Evolutionary conservation across 208 protist species (phyloP), one percentile per base, ranked within the genome.

Genomic region (Porcisia deanei): DNA sequence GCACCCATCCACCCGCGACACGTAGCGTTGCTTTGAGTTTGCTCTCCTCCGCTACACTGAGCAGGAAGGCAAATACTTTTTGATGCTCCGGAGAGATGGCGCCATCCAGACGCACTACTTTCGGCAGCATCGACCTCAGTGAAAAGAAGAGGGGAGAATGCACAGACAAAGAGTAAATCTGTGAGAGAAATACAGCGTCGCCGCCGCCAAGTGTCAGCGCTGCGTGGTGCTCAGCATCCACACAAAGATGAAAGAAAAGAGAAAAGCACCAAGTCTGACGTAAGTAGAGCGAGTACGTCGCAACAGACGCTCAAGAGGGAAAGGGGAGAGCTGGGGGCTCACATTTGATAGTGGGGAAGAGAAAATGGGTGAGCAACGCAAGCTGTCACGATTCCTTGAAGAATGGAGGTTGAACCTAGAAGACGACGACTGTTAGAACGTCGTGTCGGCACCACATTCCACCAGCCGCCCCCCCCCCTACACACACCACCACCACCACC

Each of bases 1-100:
- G 89, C 22, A 99, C 98, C 99, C 99, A 99, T 18, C 99, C 99
- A 47, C 99, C 97, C 53, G 97, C 96, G 5, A 98, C 95, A 18
- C 97, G 92, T 43, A 99, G 84, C 25, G 84, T 92, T 20, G 86
- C 84, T 65, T 88, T 70, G 39, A 98, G 79, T 30, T 83, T 71
- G 47, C 80, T 84, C 58, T 87, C 76, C 25, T 77, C 72, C 70
- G 95, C 94, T 1, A 98, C 96, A 10, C 77, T 53, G 30, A 94
- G 78, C 25, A 99, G 91, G 60, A 85, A 89, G 5, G 84, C 70
- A 83, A 99, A 99, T 3, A 99, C 87, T 5, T 84, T 83, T 65
- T 89, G 63, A 75, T 98, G 95, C 0, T 79, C 73, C 2, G 82
- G 79, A 12, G 82, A 85, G 71, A 97, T 87, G 45, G 80, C 73